A percentile compares a stretch with the other conserved stretches of the same genome.
phyloP scores from a whole-genome alignment of 2,329 filamentous ascomycete genomes.

The Cladosporium sp. region DNA sequence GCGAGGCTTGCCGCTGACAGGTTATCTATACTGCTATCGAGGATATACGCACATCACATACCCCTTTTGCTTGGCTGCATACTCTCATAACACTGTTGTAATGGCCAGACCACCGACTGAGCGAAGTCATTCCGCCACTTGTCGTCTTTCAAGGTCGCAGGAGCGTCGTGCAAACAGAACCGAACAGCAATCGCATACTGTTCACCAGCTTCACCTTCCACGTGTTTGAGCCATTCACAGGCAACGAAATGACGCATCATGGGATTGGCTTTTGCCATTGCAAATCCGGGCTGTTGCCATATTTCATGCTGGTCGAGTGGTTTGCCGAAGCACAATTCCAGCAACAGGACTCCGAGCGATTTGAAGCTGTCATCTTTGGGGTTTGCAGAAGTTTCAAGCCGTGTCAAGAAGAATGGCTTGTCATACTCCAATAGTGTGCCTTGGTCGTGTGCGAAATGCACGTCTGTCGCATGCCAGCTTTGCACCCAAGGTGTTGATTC shows the following conservation, averaged over 20 bases:
- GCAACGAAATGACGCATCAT: slow-evolving; percentile 16
- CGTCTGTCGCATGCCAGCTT: not conserved
- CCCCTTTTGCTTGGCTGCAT: not conserved
- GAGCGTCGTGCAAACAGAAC: slow-evolving; percentile 15
- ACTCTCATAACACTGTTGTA: slow-evolving; percentile 9
- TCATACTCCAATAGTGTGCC: not conserved
- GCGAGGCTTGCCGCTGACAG: too few species aligned
- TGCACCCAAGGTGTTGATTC: slow-evolving; percentile 26
- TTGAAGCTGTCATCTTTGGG: slow-evolving; percentile 11
- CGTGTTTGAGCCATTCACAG: slow-evolving; percentile 14
- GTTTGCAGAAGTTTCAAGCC: not conserved
- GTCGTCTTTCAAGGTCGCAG: slow-evolving; percentile 2
- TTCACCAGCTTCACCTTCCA: slow-evolving; percentile 16
- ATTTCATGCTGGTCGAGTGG: slow-evolving; percentile 11
- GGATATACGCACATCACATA: not conserved
- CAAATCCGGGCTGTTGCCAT: slow-evolving; percentile 7
- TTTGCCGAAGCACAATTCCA: slow-evolving; percentile 18
- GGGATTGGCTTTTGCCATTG: not conserved
- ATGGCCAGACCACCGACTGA: slow-evolving; percentile 15
- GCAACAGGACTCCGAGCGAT: slow-evolving; percentile 14
- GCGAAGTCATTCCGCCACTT: slow-evolving; percentile 18
- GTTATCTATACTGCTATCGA: not conserved
- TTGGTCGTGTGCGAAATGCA: slow-evolving; percentile 3
- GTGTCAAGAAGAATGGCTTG: slow-evolving; percentile 6
- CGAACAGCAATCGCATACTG: slow-evolving; percentile 17